Conservation (phyloP, 1,139 yeast species). For the Lodderomyces parapsilosis region DNA sequence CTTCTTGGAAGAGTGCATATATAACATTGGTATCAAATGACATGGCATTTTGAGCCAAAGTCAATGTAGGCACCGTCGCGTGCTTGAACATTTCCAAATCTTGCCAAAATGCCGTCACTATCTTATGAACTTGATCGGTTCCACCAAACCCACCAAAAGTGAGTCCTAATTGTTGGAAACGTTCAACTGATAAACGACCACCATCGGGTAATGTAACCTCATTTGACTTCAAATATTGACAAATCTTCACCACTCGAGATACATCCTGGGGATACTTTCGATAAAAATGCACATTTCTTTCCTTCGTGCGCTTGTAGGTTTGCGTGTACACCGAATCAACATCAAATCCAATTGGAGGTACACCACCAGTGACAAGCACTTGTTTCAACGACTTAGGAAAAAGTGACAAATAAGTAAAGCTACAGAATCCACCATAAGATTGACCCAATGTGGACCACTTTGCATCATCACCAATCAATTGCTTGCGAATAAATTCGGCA, state of each 20-base stretch:
- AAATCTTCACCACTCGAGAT: conserved; percentile 34
- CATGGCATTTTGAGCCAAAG: conserved; percentile 27
- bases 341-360: conserved; percentile 47
- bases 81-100: conserved; percentile 34
- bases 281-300: conserved; percentile 49
- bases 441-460: conserved; percentile 58
- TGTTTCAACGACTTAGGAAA: conserved; percentile 39
- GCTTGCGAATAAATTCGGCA: conserved; percentile 42
- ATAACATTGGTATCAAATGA: conserved; percentile 53
- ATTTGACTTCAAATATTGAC: conserved; percentile 22
- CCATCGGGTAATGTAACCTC: conserved; percentile 43
- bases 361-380: conserved; percentile 54
- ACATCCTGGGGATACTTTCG: conserved; percentile 48
- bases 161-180: conserved; percentile 54
- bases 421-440: conserved; percentile 57
- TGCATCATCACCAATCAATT: conserved; percentile 26
- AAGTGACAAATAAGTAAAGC: conserved; percentile 49
- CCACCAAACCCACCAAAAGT: conserved; percentile 53
- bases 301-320: conserved; percentile 45
- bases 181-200: conserved; percentile 46
- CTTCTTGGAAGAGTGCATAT: conserved; percentile 57
- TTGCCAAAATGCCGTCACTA: conserved; percentile 37
- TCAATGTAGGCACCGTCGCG: conserved; percentile 37
- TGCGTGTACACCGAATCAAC: conserved; percentile 51
- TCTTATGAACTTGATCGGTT: conserved; percentile 43